Base-by-base conservation (phyloP, 768 basidiomycete genomes). In the Xerocomellus intermedius region DNA sequence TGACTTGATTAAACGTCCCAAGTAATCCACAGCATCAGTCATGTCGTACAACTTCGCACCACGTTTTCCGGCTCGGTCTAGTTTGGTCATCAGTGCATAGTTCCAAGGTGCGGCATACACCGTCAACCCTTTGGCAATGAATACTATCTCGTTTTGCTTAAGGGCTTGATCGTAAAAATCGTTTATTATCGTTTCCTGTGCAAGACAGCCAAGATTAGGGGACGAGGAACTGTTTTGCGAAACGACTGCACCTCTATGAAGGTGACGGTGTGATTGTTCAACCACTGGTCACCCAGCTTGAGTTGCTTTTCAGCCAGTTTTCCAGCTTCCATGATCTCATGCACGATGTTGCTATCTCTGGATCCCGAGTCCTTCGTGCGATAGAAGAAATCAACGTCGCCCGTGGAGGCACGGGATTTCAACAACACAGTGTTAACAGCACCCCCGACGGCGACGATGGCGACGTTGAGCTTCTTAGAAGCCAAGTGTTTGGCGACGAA, bases 321-420 rank as follows among this genome's bases (percentile, higher is more conserved):
- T n/a, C 41, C 56, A 26, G 19, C 56, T 19, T 26, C 28, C 10
- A 32, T 2, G n/a, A 57, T 35, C 19, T 55, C 42, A 3, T 48
- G 46, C 21, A 41, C 16, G 33, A 56, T 3, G 16, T 49, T 32
- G 8, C 8, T 19, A 4, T 22, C 42, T 13, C 17, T 2, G 17
- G 19, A 3, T 0, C 17, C 17, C 10, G 53, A 12, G 36, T 48
- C 4, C 32, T 56, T 57, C 10, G 42, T 56, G 32, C 48, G 42
- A 9, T 56, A 56, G 30, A 57, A 57, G 54, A 56, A 57, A 36
- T 57, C 56, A 36, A 57, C 54, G 10, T 56, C 56, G 32, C 56
- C 48, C 2, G 54, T 57, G 30, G 56, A 39, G 17, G 54, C 54
- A 26, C 54, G 56, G 32, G 37, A 45, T 35, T 46, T 36, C 24